These are phyloP conservation scores for Rhodotorula toruloides DNA, from an alignment of 768 basidiomycete genomes.

Conservation along the genomic window DNA sequence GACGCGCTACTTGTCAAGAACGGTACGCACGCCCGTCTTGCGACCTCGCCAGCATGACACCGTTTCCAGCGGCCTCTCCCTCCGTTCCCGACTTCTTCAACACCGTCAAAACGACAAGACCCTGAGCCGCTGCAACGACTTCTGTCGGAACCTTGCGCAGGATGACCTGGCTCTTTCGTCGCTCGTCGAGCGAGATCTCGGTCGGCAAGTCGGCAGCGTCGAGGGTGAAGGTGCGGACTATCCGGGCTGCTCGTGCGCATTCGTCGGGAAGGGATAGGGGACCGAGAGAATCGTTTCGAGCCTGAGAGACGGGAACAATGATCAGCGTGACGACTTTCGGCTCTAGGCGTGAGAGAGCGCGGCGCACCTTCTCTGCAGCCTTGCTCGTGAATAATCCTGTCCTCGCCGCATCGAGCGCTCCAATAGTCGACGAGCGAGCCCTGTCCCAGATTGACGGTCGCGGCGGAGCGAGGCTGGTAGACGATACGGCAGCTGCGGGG, in stretches of 20 bases:
- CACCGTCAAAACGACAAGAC: slow-evolving; percentile 22
- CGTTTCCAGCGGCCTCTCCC: slow-evolving; percentile 5
- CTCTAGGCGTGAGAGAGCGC: neutral
- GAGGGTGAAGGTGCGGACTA: slow-evolving; percentile 24
- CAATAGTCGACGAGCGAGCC: neutral
- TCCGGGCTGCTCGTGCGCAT: slow-evolving; percentile 6
- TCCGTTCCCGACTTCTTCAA: slow-evolving; percentile 6
- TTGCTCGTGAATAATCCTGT: neutral
- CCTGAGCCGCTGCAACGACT: slow-evolving; percentile 2
- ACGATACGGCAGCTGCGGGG: neutral
- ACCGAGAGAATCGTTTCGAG: neutral
- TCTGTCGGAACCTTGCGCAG: slow-evolving; percentile 33
- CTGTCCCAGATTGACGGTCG: slow-evolving; percentile 12
- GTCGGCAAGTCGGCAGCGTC: slow-evolving; percentile 24
- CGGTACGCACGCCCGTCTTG: slow-evolving; percentile 27
- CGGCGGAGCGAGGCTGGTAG: neutral
- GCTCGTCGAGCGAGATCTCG: slow-evolving; percentile 14
- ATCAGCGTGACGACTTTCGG: neutral
- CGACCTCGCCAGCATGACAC: slow-evolving; percentile 22
- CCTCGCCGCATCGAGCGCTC: neutral
- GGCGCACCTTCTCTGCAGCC: neutral
- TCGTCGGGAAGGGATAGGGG: slow-evolving; percentile 16
- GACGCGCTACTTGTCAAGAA: neutral
- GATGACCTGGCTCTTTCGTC: slow-evolving; percentile 31
- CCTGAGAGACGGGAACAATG: too few relatives aligned